Evolutionary conservation across 805 yeast species (phyloP), one percentile per base, ranked within the genome.

Genomic region (Kodamaea nitidulidarum): DNA sequence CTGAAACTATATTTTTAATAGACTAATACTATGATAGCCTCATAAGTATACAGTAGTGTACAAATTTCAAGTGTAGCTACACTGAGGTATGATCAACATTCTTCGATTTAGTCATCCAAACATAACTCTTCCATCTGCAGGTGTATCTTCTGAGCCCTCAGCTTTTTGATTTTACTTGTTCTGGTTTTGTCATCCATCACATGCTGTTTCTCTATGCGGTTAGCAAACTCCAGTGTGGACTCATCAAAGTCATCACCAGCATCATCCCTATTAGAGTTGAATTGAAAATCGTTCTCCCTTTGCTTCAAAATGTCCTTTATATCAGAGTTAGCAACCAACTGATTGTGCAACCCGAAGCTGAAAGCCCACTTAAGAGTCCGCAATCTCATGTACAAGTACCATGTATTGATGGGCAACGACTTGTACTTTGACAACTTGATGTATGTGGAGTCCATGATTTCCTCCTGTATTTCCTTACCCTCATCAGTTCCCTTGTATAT

Each of bases 271-370:
- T 4, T 15, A 8, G 30, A 9, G n/a, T n/a, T n/a, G 20, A 31
- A 27, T 27, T 32, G 31, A 31, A 36, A 45, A 15, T 41, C 45
- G 4, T 18, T 7, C 3, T 39, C 49, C 7, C 70, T 67, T 38
- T 61, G 69, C 36, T 49, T 59, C 46, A 69, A 56, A n/a, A 67
- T 52, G 30, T 60, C 67, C 32, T 61, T 50, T 14, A 71, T 52
- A 8, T 49, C 49, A 1, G 55, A 55, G 45, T 67, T 70, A 4
- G 61, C 52, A 6, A 70, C 65, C 22, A 74, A 60, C 49, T 76
- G 80, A 42, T 58, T 58, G 45, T 73, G 78, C 11, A 76, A 63
- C 10, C 78, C 78, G 38, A 71, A 67, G 30, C 76, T 71, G 50
- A 73, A 75, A 18, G 74, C 56, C 69, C 76, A 76, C 43, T 71